Percentiles rank a stretch among this genome's conserved stretches.
phyloP scores from a whole-genome alignment of 345 rosid genomes.

The Brassica rapa region DNA sequence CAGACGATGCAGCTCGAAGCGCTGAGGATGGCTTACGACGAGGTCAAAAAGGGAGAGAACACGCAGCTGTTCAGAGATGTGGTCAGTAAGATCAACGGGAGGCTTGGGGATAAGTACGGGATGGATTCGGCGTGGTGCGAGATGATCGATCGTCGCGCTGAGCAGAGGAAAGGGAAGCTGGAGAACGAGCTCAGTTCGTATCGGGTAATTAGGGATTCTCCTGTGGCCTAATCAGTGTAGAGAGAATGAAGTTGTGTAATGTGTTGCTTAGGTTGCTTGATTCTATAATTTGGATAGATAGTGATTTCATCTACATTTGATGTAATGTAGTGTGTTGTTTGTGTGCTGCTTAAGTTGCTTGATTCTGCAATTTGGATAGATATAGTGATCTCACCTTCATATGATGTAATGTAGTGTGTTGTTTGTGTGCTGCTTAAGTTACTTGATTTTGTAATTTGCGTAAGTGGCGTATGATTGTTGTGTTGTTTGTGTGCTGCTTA shows the following conservation, averaged over 20 bases:
- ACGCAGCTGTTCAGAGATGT: constrained; percentile 80
- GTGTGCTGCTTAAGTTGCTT: background rate
- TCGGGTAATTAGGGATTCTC: constrained; percentile 52
- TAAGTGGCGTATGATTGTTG: background rate
- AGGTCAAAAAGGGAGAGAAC: constrained; percentile 94
- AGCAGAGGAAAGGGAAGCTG: constrained; percentile 80
- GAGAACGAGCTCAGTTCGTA: constrained; percentile 95
- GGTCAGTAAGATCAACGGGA: constrained; percentile 67
- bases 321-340: background rate
- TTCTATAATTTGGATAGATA: background rate
- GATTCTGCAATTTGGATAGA: background rate
- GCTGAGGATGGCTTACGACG: constrained; percentile 90
- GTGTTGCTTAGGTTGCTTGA: background rate
- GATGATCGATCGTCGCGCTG: constrained; percentile 70
- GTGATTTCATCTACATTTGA: background rate
- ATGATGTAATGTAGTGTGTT: background rate
- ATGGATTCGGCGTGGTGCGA: constrained; percentile 81
- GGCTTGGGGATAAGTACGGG: constrained; percentile 61
- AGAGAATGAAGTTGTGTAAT: constrained; percentile 1
- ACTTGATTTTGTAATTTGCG: background rate
- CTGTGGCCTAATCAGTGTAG: background rate
- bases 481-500: too few relatives aligned
- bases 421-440: background rate
- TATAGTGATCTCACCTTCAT: background rate
- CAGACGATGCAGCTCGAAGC: constrained; percentile 77